Evolutionary conservation across 495 filamentous ascomycete genomes (phyloP), one percentile per base, ranked within the genome.

Genomic region (Daldinia bambusicola): DNA sequence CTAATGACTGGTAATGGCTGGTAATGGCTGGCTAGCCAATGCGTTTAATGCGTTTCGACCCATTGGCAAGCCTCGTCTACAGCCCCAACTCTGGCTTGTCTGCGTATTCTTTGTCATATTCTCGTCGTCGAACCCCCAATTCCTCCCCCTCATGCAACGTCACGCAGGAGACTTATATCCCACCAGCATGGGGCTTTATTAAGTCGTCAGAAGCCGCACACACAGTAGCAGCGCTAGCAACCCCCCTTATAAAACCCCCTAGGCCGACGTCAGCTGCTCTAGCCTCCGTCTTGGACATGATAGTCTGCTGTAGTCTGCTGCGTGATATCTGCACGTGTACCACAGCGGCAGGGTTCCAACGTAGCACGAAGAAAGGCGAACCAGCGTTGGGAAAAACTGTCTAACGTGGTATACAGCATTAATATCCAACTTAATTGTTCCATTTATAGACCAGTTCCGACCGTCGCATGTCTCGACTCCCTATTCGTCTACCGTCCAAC

Each of bases 271-370:
- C 70, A 74, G 70, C 70, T 74, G 70, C 66, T 66, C 70, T 67
- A 70, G 70, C 66, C 60, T 71, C 56, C 61, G 62, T 63, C 58
- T 67, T 59, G 41, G 50, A 63, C 31, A 61, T 67, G 52, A 72
- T 55, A 53, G 58, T 51, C 52, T 53, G 61, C 61, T 74, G 61
- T 55, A 53, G 58, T 51, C 52, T 53, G 65, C 61, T 74, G 61
- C 67, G 70, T 74, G 70, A 74, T 74, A 74, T 66, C 66, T 74
- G 70, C 70, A 74, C 70, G 70, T 70, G 70, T 74, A 66, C 70
- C 62, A 65, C 70, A 60, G 64, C 31, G 59, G 69, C 69, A 72
- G 64, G 69, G 60, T 67, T 60, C 53, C 69, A 58, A 58, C 26
- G 67, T 71, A 50, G 64, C 70, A 64, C 70, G 55, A 51, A 65